Base-by-base conservation (phyloP, 164 flowering plant genomes). In the Annona cherimola region DNA sequence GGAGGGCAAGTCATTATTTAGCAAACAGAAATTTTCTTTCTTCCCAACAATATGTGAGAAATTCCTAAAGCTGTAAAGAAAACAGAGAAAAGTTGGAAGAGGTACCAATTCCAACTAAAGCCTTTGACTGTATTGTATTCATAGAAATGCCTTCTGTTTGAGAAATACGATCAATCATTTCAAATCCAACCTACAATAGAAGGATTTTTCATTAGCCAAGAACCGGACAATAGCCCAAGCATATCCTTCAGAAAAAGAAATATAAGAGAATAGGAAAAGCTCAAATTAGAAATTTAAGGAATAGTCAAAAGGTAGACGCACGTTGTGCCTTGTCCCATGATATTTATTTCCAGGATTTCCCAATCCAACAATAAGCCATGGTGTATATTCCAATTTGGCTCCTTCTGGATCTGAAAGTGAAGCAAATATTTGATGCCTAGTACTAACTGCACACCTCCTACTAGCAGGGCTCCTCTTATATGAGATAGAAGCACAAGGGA, bases 261-360 rank as follows among this genome's bases (percentile, higher is more conserved):
- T 63, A 65, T 7, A 20, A 65, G 20, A 69, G 26, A 55, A 57
- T 19, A 40, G 12, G 72, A 63, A 46, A 72, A 4, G 65, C 7
- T 45, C 50, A 71, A 50, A 39, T 45, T 26, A 67, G 41, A 5
- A 50, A 19, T 59, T 14, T 44, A 40, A 65, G 63, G 45, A 50
- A 35, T 26, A 46, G 42, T 12, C 59, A 11, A 68, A 8, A 67
- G 2, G 60, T 42, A 9, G 39, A 67, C 75, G 72, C 83, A 95
- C 98, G 86, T 95, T 95, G 78, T 95, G 98, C 78, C 98, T 87
- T 9, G 97, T 91, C 62, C 96, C 98, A 66, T 90, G 93, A 77
- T 91, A 93, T 84, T 91, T 93, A 73, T 86, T 90, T 69, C 98
- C 97, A 54, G 99, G 99, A 72, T 95, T 91, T 12, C 98, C 98